Evolutionary conservation across 1,284 basidiomycete species (phyloP).

Genomic region (Moniliella sp.): DNA sequence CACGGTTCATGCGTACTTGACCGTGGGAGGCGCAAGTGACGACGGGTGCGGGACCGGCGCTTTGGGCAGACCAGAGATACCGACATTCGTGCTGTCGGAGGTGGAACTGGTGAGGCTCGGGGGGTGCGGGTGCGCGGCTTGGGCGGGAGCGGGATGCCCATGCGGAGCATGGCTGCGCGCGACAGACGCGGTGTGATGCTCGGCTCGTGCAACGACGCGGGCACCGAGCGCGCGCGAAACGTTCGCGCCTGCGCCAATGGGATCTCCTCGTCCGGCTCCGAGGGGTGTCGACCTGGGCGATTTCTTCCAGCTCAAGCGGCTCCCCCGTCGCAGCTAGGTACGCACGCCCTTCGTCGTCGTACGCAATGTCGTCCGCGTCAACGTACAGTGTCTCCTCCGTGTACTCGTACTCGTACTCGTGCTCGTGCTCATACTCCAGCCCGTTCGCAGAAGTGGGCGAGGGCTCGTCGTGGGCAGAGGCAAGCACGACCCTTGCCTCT

Average conservation of each 20-base stretch:
- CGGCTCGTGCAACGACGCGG: constrained; percentile 43
- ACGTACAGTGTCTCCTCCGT: constrained; percentile 2
- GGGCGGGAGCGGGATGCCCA: constrained; percentile 21
- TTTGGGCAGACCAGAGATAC: constrained; percentile 10
- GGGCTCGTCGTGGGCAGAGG: no score
- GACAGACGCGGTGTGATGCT: constrained; percentile 56
- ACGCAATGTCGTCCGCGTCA: constrained; percentile 3
- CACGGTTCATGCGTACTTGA: constrained; percentile 4
- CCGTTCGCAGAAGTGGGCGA: no score
- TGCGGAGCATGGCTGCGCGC: constrained; percentile 51
- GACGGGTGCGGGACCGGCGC: constrained; percentile 6
- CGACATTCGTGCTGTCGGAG: constrained; percentile 3
- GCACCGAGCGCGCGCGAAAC: constrained; percentile 56
- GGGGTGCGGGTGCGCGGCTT: neutral
- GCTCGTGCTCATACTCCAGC: neutral
- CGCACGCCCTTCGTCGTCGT: constrained; percentile 5
- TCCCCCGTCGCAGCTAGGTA: constrained; percentile 4
- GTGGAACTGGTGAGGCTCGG: constrained; percentile 1
- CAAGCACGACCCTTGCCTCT: no score
- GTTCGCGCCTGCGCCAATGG: neutral
- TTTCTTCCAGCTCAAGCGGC: constrained; percentile 7
- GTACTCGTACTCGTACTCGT: no score
- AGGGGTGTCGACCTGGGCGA: constrained; percentile 1
- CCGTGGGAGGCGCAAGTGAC: constrained; percentile 10
- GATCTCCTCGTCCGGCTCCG: neutral